These are phyloP conservation scores for Pseudocercospora crystallina DNA, from an alignment of 2,329 filamentous ascomycete genomes.

Conservation along the genomic window DNA sequence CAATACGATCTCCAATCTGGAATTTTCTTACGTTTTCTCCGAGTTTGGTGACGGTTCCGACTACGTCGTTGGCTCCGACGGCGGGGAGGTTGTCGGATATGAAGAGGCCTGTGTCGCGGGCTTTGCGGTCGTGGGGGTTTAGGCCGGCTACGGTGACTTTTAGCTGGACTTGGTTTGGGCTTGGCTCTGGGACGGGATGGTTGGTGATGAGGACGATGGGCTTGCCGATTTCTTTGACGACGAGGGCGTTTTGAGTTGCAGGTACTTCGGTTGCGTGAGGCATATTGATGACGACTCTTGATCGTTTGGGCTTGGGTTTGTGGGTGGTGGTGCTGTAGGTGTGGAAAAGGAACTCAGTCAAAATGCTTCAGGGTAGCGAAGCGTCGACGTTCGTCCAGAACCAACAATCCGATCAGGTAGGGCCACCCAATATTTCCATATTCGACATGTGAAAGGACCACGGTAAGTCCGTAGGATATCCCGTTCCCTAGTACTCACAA, in stretches of 20 bases:
- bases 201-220: not conserved
- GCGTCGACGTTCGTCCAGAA: too few species aligned
- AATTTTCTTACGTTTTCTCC: not conserved
- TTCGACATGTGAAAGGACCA: too few species aligned
- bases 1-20: not conserved
- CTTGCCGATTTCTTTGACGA: not conserved
- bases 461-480: too few species aligned
- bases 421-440: too few species aligned
- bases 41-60: not conserved
- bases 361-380: too few species aligned
- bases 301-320: too few species aligned
- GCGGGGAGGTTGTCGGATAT: not conserved
- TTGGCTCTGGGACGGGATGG: not conserved
- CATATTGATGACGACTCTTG: too few species aligned
- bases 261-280: too few species aligned
- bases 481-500: too few species aligned
- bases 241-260: not conserved
- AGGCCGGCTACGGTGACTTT: not conserved
- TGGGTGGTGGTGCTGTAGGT: too few species aligned
- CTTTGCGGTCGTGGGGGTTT: not conserved
- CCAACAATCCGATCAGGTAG: too few species aligned
- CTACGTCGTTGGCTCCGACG: not conserved
- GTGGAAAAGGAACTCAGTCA: too few species aligned
- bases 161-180: not conserved
- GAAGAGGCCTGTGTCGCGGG: not conserved